These are phyloP conservation scores for Wickerhamiella infanticola DNA, from an alignment of 1,139 yeast species.

Conservation along the genomic window DNA sequence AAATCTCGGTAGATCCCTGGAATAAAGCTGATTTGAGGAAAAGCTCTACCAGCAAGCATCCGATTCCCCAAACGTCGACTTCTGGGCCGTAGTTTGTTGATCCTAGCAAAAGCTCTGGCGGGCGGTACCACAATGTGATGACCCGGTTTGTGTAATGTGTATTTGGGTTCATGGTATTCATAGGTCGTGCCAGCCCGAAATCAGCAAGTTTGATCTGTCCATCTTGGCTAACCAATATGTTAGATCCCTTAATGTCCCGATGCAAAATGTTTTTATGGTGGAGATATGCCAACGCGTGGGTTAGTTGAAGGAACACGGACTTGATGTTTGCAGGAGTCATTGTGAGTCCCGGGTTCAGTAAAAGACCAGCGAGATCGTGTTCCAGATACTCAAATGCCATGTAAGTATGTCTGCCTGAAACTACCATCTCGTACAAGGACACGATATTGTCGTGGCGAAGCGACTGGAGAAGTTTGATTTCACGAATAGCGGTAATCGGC, in stretches of 20 bases:
- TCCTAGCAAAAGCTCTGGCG: slow-evolving; percentile 85
- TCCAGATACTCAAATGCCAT: slow-evolving; percentile 87
- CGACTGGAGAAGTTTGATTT: slow-evolving; percentile 75
- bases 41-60: slow-evolving; percentile 74
- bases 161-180: slow-evolving; percentile 19
- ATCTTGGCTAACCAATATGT: slow-evolving; percentile 53
- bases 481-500: slow-evolving; percentile 91
- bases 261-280: slow-evolving; percentile 72
- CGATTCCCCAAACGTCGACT: slow-evolving; percentile 95
- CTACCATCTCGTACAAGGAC: slow-evolving; percentile 77
- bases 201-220: slow-evolving; percentile 82
- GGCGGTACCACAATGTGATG: slow-evolving; percentile 92
- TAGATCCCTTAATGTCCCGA: slow-evolving; percentile 90
- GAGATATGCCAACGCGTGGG: slow-evolving; percentile 67
- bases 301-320: slow-evolving; percentile 56
- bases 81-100: slow-evolving; percentile 81
- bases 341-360: slow-evolving; percentile 57
- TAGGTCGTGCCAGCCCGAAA: slow-evolving; percentile 72
- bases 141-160: slow-evolving; percentile 73
- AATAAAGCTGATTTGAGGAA: slow-evolving; percentile 64
- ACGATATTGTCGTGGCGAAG: slow-evolving; percentile 73
- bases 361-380: slow-evolving; percentile 79
- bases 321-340: slow-evolving; percentile 59
- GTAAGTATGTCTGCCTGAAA: slow-evolving; percentile 57
- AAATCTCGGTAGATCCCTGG: slow-evolving; percentile 78